Evolutionary conservation across 352 stramenopile genomes (phyloP), one percentile per base, ranked within the genome.

Genomic region (Blastocystis sp.): DNA sequence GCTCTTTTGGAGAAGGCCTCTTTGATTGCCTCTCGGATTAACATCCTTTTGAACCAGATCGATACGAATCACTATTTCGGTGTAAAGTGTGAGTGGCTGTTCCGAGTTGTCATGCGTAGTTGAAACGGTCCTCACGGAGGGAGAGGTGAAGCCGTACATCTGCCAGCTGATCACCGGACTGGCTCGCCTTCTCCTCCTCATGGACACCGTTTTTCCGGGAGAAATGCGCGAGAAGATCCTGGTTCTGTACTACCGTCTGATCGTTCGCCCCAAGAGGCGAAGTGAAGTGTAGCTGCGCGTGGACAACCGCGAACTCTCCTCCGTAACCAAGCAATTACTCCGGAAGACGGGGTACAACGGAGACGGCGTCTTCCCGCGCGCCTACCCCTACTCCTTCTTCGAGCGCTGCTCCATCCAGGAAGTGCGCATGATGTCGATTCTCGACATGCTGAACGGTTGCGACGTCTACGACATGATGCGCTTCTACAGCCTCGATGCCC

Each of bases 211-310:
- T 2, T 52, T 84, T 19, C 52, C 59, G 19, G 74, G 74, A 34
- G 74, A 84, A n/a, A 14, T 84, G 21, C 74, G 74, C 34, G 74
- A 84, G 56, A 56, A 53, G 34, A 40, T 69, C 10, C 56, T 84
- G 4, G 74, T 84, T n/a, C 21, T 84, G n/a, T 84, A 84, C 38
- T 62, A 84, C 45, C 48, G 74, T 9, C 56, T 84, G n/a, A 84
- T 84, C 28, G 74, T 84, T 21, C 0, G 17, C 1, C n/a, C n/a
- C 10, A n/a, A 17, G 14, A 4, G n/a, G 19, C 23, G 1, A 34
- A 23, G 11, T 53, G 5, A 3, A 4, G 3, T 23, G 3, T 67
- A 84, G 74, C 40, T 84, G 23, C 56, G 56, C 19, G 19, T 23
- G 9, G 48, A 56, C 19, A 69, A 62, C 19, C 48, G 74, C 19